These are phyloP conservation scores for Podospora pseudocomata DNA, from an alignment of 495 filamentous ascomycete species.

Conservation along the genomic window DNA sequence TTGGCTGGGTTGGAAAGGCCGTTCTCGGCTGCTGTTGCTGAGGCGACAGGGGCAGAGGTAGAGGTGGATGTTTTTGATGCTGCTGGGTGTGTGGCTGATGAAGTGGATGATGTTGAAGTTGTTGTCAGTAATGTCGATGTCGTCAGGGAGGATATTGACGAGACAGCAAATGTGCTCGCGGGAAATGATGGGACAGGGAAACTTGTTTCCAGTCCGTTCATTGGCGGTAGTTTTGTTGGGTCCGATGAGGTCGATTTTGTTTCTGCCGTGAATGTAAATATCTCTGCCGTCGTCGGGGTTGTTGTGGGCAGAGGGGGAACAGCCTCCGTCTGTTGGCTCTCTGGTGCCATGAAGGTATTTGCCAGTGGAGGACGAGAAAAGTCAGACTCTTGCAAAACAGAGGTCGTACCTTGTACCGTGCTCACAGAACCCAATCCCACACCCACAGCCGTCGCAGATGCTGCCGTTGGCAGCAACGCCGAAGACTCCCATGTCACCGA, in stretches of 20 bases:
- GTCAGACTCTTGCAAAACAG: neutral
- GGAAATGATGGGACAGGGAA: neutral
- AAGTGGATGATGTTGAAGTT: neutral
- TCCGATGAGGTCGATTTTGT: neutral
- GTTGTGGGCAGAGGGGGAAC: neutral
- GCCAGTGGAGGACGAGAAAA: neutral
- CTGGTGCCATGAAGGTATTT: neutral
- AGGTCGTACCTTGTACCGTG: neutral
- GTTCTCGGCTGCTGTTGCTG: slow-evolving; percentile 21
- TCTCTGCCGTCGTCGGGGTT: neutral
- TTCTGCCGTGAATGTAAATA: neutral
- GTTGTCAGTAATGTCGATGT: neutral
- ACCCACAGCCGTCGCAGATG: neutral
- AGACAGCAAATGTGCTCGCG: neutral
- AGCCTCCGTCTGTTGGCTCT: neutral
- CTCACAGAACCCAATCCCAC: neutral
- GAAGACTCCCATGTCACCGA: neutral
- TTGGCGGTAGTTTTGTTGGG: neutral
- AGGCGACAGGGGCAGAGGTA: slow-evolving; percentile 12
- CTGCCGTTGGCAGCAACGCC: neutral
- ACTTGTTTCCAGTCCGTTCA: neutral
- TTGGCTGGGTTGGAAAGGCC: slow-evolving; percentile 37
- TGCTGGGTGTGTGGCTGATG: slow-evolving; percentile 1
- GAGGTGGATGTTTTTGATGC: slow-evolving; percentile 7
- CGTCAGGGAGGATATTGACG: no score